phyloP scores from a whole-genome alignment of 805 yeast genomes.

The Cyberlindnera subsufficiens region DNA sequence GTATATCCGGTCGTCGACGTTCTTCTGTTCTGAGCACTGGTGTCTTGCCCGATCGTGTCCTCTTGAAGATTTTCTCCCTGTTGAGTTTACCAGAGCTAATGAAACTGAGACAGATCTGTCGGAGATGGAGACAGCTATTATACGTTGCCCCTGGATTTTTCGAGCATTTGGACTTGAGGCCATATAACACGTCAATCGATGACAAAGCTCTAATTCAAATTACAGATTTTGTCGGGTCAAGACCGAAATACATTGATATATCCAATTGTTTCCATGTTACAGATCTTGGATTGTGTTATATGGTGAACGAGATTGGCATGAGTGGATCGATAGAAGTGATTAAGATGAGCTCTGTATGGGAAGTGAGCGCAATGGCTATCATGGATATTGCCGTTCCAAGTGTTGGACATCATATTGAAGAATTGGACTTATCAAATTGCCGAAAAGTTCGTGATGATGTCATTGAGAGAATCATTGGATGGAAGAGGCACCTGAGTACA shows the following conservation, averaged over 20 bases:
- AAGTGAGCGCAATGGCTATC: constrained; percentile 72
- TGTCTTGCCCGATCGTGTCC: constrained; percentile 54
- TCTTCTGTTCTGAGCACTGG: constrained; percentile 54
- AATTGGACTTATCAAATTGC: constrained; percentile 66
- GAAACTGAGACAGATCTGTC: constrained; percentile 52
- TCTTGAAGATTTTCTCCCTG: constrained; percentile 46
- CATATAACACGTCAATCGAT: constrained; percentile 55
- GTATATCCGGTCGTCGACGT: constrained; percentile 41
- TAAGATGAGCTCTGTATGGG: constrained; percentile 70
- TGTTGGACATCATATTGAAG: constrained; percentile 53
- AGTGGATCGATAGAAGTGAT: constrained; percentile 50
- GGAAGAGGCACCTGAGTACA: constrained; percentile 24
- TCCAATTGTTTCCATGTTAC: constrained; percentile 75
- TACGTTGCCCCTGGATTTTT: constrained; percentile 50
- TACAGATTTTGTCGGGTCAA: constrained; percentile 63
- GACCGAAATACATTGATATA: constrained; percentile 56
- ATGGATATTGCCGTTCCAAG: constrained; percentile 68
- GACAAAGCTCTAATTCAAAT: constrained; percentile 54
- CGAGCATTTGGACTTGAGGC: constrained; percentile 47
- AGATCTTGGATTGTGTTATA: constrained; percentile 65
- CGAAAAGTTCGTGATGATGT: constrained; percentile 69
- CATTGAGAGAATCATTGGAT: constrained; percentile 61
- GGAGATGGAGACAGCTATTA: constrained; percentile 64
- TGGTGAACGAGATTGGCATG: constrained; percentile 68
- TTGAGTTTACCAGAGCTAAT: constrained; percentile 54